Conservation (phyloP, 2,329 filamentous ascomycete species). For the Monilinia vaccinii-corymbosi region DNA sequence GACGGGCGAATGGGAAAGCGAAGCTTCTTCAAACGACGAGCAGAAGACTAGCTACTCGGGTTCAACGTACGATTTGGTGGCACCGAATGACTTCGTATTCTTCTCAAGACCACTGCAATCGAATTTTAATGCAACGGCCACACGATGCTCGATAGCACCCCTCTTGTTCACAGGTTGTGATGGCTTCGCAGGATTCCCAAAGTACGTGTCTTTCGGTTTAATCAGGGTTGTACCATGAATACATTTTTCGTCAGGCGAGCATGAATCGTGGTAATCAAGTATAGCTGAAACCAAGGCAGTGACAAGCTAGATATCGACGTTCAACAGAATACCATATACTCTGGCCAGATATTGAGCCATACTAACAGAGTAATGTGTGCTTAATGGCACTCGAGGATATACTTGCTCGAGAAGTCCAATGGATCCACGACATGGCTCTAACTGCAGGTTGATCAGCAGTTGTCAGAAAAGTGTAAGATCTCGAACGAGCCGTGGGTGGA, state of each 20-base stretch:
- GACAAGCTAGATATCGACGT: background rate
- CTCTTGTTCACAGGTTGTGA: background rate
- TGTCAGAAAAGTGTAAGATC: background rate
- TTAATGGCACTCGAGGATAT: background rate
- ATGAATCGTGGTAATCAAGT: background rate
- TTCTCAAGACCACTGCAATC: background rate
- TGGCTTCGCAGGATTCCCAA: background rate
- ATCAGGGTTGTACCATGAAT: background rate
- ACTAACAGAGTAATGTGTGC: background rate
- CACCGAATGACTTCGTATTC: background rate
- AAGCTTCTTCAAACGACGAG: too few species aligned
- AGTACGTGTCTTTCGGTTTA: background rate
- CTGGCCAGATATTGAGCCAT: background rate
- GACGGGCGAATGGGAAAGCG: background rate
- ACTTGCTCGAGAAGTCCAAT: background rate
- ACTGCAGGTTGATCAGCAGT: background rate
- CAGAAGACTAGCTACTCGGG: background rate
- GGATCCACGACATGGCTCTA: background rate
- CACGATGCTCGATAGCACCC: background rate
- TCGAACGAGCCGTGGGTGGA: background rate
- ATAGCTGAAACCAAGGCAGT: background rate
- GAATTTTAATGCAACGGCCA: background rate
- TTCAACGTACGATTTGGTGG: background rate
- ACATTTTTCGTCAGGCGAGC: background rate
- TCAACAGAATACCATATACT: background rate